phyloP scores from a whole-genome alignment of 257 asterid species.

The Galeopsis tetrahit region DNA sequence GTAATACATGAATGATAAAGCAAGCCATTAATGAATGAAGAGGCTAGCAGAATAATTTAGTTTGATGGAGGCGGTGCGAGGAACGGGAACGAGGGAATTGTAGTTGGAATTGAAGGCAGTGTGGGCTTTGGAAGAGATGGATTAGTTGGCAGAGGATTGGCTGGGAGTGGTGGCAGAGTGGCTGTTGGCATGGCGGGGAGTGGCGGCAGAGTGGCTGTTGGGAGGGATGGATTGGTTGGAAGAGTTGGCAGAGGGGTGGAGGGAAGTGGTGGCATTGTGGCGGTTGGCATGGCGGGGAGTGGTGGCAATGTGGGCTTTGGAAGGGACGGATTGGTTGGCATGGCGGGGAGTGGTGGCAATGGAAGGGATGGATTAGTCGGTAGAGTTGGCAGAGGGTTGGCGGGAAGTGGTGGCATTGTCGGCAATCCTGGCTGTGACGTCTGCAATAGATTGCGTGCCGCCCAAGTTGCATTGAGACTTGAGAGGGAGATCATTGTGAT shows the following conservation, averaged over 20 bases:
- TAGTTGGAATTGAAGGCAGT: slow-evolving; percentile 30
- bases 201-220: slow-evolving; percentile 1
- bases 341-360: slow-evolving; percentile 28
- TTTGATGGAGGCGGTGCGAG: slow-evolving; percentile 43
- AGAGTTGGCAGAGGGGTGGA: no score
- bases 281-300: no score
- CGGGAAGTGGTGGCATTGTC: slow-evolving; percentile 29
- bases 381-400: slow-evolving; percentile 31
- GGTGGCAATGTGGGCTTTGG: no score
- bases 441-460: slow-evolving; percentile 33
- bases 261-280: no score
- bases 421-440: slow-evolving; percentile 30
- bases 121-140: slow-evolving; percentile 24
- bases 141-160: not conserved
- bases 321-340: slow-evolving; percentile 18
- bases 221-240: no score
- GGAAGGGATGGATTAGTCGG: not conserved
- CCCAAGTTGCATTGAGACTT: slow-evolving; percentile 20
- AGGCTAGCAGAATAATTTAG: not conserved
- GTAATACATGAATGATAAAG: not conserved
- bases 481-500: slow-evolving; percentile 23
- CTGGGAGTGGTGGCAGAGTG: slow-evolving; percentile 15
- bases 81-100: slow-evolving; percentile 36
- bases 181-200: not conserved
- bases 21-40: not conserved